Evolutionary conservation across 139 green algal species (phyloP).

Genomic region (Micromonas pusilla): DNA sequence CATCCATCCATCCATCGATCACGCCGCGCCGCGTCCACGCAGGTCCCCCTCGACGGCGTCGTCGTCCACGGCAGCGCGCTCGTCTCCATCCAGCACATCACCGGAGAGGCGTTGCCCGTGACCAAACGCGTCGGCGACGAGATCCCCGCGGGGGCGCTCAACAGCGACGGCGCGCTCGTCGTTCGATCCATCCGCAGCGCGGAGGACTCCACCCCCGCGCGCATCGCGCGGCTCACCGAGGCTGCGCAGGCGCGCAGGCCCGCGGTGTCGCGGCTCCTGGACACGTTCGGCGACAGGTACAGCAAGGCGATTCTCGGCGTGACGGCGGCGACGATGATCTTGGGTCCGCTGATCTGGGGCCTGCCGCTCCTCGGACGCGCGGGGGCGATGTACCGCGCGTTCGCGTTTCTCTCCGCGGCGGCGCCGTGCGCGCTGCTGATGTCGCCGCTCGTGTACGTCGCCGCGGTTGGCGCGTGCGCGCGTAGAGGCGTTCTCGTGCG

Average conservation of each 20-base stretch:
- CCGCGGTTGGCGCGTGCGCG: slow-evolving; percentile 43
- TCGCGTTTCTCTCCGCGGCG: slow-evolving; percentile 46
- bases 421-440: slow-evolving; percentile 48
- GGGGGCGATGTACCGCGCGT: slow-evolving; percentile 45
- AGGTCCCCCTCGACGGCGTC: slow-evolving; percentile 42
- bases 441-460: slow-evolving; percentile 44
- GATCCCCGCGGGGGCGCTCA: slow-evolving; percentile 40
- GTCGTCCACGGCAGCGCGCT: slow-evolving; percentile 36
- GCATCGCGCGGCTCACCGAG: slow-evolving; percentile 40
- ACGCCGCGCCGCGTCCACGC: neutral
- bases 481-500: slow-evolving; percentile 26
- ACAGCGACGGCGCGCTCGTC: slow-evolving; percentile 39
- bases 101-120: slow-evolving; percentile 41
- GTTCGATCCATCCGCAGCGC: slow-evolving; percentile 15
- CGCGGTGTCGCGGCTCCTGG: slow-evolving; percentile 39
- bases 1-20: neutral
- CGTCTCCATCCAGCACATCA: slow-evolving; percentile 46
- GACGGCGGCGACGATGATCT: slow-evolving; percentile 31
- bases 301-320: slow-evolving; percentile 30
- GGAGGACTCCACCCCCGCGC: slow-evolving; percentile 40
- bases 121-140: slow-evolving; percentile 35
- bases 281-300: slow-evolving; percentile 42
- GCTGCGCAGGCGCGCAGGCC: slow-evolving; percentile 33
- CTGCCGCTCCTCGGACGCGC: slow-evolving; percentile 15
- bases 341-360: slow-evolving; percentile 40